A percentile compares a stretch with the other conserved stretches of the same genome.
Evolutionary conservation across 106 monocot genomes (phyloP).

Genomic region (Dendrobium huoshanense): DNA sequence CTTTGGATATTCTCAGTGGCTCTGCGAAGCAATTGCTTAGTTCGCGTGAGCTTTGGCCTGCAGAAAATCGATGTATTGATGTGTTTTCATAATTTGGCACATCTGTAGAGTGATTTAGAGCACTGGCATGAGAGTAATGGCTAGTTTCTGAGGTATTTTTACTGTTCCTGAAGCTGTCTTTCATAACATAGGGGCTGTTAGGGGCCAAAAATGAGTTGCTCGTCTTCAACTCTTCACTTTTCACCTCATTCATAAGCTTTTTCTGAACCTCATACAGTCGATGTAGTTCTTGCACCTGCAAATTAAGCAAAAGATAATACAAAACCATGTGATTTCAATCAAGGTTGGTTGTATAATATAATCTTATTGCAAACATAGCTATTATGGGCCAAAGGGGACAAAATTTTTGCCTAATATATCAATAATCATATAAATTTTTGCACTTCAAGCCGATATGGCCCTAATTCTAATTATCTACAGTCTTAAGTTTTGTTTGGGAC

Average conservation of each 20-base stretch:
- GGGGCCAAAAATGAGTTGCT: background rate
- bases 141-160: conserved; percentile 29
- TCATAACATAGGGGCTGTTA: background rate
- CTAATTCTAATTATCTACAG: too few species aligned
- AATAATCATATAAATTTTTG: too few species aligned
- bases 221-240: conserved; percentile 1
- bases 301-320: background rate
- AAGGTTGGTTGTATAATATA: too few species aligned
- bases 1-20: background rate
- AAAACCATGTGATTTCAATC: background rate
- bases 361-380: too few species aligned
- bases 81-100: background rate
- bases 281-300: conserved; percentile 57
- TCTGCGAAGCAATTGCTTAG: conserved; percentile 9
- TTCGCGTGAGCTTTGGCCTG: background rate
- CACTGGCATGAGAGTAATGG: conserved; percentile 11
- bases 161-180: conserved; percentile 13
- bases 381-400: too few species aligned
- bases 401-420: too few species aligned
- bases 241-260: conserved; percentile 36
- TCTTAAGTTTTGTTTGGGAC: too few species aligned
- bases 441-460: too few species aligned
- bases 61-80: background rate
- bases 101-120: background rate
- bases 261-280: conserved; percentile 54